phyloP scores from a whole-genome alignment of 2,329 filamentous ascomycete species.

The Penicillium sp. region DNA sequence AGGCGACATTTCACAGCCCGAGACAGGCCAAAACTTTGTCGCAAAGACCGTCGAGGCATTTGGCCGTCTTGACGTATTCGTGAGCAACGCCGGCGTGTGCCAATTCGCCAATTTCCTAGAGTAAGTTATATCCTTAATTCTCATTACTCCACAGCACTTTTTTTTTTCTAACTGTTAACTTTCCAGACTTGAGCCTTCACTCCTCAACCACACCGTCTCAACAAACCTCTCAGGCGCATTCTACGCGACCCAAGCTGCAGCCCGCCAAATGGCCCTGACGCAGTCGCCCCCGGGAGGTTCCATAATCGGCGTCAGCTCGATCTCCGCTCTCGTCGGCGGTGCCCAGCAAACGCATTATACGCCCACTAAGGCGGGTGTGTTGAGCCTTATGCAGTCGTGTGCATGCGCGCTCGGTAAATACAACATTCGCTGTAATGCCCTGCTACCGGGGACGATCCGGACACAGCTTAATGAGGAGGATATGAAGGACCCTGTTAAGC shows the following conservation, averaged over 20 bases:
- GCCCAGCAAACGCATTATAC: conserved; percentile 81
- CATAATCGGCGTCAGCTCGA: conserved; percentile 58
- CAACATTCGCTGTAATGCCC: conserved; percentile 76
- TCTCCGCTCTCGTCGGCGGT: conserved; percentile 58
- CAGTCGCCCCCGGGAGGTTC: conserved; percentile 68
- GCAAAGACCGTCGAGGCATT: conserved; percentile 58
- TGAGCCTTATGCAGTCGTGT: conserved; percentile 78
- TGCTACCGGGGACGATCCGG: conserved; percentile 78
- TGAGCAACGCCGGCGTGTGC: conserved; percentile 86
- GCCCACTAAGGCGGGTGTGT: conserved; percentile 79
- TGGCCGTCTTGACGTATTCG: conserved; percentile 69
- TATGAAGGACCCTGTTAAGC: conserved; percentile 69
- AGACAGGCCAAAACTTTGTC: conserved; percentile 69
- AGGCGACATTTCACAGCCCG: conserved; percentile 74
- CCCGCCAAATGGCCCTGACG: conserved; percentile 76
- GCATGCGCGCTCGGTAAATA: conserved; percentile 76
- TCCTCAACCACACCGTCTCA: conserved; percentile 69
- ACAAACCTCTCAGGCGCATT: conserved; percentile 90
- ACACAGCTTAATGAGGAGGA: conserved; percentile 85
- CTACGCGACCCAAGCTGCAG: conserved; percentile 80
- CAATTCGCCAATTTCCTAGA: conserved; percentile 83
- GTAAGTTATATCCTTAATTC: conserved; percentile 37
- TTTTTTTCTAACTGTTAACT: neutral
- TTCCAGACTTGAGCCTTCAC: conserved; percentile 60
- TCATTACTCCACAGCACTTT: neutral